Evolutionary conservation across 768 basidiomycete species (phyloP).

Genomic region (Agrocybe praecox): DNA sequence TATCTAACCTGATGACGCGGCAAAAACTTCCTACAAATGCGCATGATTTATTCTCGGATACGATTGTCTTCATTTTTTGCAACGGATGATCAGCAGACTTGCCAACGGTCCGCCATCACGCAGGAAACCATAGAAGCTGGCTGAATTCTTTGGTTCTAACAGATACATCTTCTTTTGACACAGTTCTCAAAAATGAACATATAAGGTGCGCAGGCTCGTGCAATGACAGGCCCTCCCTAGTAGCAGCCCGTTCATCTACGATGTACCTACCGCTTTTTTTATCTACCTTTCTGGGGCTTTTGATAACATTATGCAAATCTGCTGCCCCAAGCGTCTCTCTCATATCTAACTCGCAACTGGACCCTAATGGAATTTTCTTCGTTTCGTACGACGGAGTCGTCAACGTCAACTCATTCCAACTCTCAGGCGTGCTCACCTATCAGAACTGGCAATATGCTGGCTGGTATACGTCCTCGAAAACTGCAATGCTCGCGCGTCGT

Average conservation of each 20-base stretch:
- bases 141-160: background rate
- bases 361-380: constrained; percentile 44
- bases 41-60: background rate
- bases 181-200: background rate
- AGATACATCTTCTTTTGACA: background rate
- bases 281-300: constrained; percentile 7
- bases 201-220: too few relatives aligned
- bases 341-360: constrained; percentile 38
- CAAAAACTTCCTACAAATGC: background rate
- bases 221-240: too few relatives aligned
- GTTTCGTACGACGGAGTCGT: constrained; percentile 49
- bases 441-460: constrained; percentile 43
- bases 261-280: constrained; percentile 4
- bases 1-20: background rate
- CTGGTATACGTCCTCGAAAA: constrained; percentile 46
- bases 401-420: constrained; percentile 49
- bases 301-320: constrained; percentile 23
- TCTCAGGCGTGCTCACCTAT: constrained; percentile 41
- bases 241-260: background rate
- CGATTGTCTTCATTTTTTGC: background rate
- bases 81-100: background rate
- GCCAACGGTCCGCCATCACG: background rate
- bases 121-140: background rate
- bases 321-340: constrained; percentile 46
- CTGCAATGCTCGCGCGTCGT: constrained; percentile 41